These are phyloP conservation scores for Suillus brevipes DNA, from an alignment of 768 basidiomycete genomes.

Conservation along the genomic window DNA sequence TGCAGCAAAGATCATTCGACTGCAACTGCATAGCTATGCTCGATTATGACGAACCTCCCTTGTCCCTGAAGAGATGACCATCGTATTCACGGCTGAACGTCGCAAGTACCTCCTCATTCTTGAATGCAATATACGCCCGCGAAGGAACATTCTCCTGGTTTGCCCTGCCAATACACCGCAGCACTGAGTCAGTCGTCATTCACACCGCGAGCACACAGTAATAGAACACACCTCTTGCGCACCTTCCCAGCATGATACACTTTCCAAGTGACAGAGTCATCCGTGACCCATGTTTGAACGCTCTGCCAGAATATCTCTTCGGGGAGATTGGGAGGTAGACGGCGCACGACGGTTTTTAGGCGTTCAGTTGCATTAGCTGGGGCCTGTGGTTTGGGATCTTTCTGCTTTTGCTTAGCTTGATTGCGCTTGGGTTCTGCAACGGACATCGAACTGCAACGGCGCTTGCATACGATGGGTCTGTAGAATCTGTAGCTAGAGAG, in stretches of 20 bases:
- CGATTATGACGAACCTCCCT: conserved; percentile 61
- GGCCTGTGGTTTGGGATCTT: conserved; percentile 34
- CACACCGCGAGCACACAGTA: not conserved
- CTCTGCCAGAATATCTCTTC: conserved; percentile 94
- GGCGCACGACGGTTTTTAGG: conserved; percentile 84
- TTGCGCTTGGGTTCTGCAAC: conserved; percentile 20
- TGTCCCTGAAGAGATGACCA: conserved; percentile 90
- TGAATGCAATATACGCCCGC: conserved; percentile 92
- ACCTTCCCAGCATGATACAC: conserved; percentile 66
- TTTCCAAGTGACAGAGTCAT: conserved; percentile 71
- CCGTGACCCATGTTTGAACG: conserved; percentile 79
- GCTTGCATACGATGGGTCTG: not conserved
- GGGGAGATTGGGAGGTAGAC: conserved; percentile 89
- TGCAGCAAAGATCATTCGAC: conserved; percentile 29
- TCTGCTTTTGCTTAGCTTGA: conserved; percentile 29
- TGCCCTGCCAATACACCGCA: conserved; percentile 42
- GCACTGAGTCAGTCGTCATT: not conserved
- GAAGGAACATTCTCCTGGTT: conserved; percentile 86
- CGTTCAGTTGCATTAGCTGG: conserved; percentile 47
- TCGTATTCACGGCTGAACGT: conserved; percentile 83
- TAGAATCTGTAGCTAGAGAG: not conserved
- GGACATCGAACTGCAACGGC: conserved; percentile 19
- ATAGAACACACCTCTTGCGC: conserved; percentile 56
- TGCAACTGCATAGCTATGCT: not conserved
- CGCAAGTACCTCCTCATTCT: conserved; percentile 66